Conservation (phyloP, 169 alveolate genomes). For the Plasmodium inui region DNA sequence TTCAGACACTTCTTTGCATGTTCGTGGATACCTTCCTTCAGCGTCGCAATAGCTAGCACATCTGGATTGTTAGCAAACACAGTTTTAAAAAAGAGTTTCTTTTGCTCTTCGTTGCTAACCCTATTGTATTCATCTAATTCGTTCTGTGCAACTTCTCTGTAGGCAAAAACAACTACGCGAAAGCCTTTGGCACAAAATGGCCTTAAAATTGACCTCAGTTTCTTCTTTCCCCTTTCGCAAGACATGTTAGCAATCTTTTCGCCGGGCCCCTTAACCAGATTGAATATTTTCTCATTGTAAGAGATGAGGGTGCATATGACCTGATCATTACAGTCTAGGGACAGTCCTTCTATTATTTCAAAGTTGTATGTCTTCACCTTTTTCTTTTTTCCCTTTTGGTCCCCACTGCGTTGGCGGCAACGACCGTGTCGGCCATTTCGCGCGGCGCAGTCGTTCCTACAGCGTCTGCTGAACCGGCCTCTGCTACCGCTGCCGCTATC, state of each 20-base stretch:
- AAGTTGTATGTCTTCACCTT: neutral
- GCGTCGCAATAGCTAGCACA: constrained; percentile 17
- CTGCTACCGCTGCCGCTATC: neutral
- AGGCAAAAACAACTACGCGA: constrained; percentile 32
- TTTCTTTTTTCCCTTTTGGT: neutral
- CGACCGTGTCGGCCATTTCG: neutral
- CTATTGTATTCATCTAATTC: constrained; percentile 30
- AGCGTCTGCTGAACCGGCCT: neutral
- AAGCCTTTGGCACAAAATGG: constrained; percentile 1
- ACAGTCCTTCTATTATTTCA: constrained; percentile 2
- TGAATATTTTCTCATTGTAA: constrained; percentile 12
- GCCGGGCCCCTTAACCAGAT: constrained; percentile 5
- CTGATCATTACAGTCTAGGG: neutral
- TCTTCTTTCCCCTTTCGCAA: neutral
- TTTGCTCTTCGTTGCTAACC: neutral
- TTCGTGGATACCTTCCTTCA: constrained; percentile 15
- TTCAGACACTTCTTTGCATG: constrained; percentile 6
- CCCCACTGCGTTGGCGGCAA: neutral
- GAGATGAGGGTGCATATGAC: constrained; percentile 17
- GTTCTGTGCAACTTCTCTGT: constrained; percentile 10
- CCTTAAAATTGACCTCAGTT: neutral
- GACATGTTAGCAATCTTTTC: constrained; percentile 6
- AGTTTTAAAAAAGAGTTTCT: constrained; percentile 20
- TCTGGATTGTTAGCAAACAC: neutral
- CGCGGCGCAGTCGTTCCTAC: neutral